These are phyloP conservation scores for Cyclanthera cordifolia DNA, from an alignment of 306 rosid genomes.

Conservation along the genomic window DNA sequence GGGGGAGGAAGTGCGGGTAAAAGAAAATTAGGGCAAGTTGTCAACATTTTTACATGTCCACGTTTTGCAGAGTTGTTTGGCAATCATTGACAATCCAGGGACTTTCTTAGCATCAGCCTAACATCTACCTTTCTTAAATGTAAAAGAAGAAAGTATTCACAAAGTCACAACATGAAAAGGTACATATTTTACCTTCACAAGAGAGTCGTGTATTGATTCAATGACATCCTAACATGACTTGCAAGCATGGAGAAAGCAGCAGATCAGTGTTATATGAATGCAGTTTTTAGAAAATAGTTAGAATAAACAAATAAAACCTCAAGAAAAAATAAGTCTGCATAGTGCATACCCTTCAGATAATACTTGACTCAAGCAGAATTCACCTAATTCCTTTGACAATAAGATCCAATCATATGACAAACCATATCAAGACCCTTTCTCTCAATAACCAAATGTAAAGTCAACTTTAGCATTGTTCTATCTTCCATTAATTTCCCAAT, in stretches of 20 bases:
- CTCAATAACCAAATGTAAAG: slow-evolving; percentile 51
- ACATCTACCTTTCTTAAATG: neutral
- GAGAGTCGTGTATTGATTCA: slow-evolving; percentile 82
- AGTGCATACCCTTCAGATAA: slow-evolving; percentile 81
- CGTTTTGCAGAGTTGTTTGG: neutral
- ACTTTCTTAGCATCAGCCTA: neutral
- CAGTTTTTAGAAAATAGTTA: slow-evolving; percentile 7
- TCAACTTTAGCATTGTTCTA: neutral
- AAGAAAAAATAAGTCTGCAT: neutral
- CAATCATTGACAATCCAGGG: neutral
- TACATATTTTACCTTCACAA: slow-evolving; percentile 49
- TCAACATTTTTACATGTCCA: neutral
- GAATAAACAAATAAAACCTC: slow-evolving; percentile 1
- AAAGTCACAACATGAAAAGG: slow-evolving; percentile 10
- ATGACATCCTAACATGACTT: slow-evolving; percentile 91
- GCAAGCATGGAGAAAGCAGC: slow-evolving; percentile 17
- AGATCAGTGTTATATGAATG: slow-evolving; percentile 10
- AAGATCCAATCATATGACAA: slow-evolving; percentile 96
- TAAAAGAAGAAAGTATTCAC: slow-evolving; percentile 4
- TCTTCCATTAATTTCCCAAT: slow-evolving; percentile 6
- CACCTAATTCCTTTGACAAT: slow-evolving; percentile 86
- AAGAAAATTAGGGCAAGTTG: neutral
- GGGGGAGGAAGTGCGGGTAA: neutral
- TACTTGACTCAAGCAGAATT: slow-evolving; percentile 80
- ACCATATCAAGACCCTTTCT: slow-evolving; percentile 99